A percentile compares a stretch with the other conserved stretches of the same genome.
Evolutionary conservation across 2,329 filamentous ascomycete species (phyloP).

Genomic region (Bipolaris zeicola): DNA sequence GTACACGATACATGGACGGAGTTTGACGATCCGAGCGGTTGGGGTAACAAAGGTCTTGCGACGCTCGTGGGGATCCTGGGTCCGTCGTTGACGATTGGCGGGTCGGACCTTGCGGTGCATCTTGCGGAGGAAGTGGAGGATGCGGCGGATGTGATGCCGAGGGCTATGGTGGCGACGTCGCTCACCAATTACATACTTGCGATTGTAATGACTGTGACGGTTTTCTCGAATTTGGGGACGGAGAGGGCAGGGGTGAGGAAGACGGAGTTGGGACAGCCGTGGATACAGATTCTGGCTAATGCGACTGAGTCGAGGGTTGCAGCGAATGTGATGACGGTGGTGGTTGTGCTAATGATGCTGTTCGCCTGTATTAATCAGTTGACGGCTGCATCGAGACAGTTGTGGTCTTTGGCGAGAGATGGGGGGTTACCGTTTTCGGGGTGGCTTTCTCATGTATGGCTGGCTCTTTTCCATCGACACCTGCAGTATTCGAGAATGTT

Average conservation of each 20-base stretch:
- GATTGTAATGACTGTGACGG: conserved; percentile 33
- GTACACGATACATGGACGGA: conserved; percentile 50
- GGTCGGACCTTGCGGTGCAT: conserved; percentile 43
- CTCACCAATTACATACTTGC: conserved; percentile 43
- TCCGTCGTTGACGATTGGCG: conserved; percentile 41
- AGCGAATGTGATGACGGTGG: conserved; percentile 23
- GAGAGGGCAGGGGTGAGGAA: conserved; percentile 5
- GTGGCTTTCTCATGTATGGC: conserved; percentile 23
- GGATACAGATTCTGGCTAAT: conserved; percentile 30
- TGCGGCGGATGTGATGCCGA: conserved; percentile 32
- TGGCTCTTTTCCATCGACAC: not conserved
- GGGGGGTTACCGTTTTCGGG: conserved; percentile 27
- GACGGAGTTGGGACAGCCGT: conserved; percentile 22
- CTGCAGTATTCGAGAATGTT: not conserved
- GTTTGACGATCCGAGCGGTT: conserved; percentile 53
- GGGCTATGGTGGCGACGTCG: conserved; percentile 45
- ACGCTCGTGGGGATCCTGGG: conserved; percentile 47
- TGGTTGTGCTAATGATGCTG: not conserved
- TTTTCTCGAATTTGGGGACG: conserved; percentile 11
- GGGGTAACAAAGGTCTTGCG: conserved; percentile 49
- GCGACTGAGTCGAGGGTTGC: conserved; percentile 25
- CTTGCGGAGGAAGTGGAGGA: conserved; percentile 37
- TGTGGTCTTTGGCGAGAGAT: conserved; percentile 38
- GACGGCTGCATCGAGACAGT: conserved; percentile 30
- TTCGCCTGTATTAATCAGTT: conserved; percentile 11